A percentile compares a stretch with the other conserved stretches of the same genome.
phyloP scores from a whole-genome alignment of 306 rosid genomes.

The Ormosia emarginata region DNA sequence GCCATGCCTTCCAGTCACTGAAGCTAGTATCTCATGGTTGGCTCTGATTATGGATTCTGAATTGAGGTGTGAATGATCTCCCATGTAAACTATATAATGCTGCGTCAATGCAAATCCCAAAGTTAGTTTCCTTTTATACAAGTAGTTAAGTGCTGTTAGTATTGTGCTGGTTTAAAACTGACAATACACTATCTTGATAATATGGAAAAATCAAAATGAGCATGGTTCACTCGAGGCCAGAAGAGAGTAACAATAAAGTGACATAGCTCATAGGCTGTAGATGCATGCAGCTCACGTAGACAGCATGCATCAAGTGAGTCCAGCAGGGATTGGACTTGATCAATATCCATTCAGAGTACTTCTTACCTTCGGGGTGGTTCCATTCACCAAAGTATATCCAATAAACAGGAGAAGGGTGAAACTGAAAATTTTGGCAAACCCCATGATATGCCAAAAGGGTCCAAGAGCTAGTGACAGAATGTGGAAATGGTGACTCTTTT shows the following conservation, averaged over 20 bases:
- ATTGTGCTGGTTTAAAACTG: neutral
- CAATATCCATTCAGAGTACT: neutral
- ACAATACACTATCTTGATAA: neutral
- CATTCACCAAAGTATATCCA: conserved; percentile 35
- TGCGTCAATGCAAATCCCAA: conserved; percentile 13
- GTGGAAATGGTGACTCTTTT: conserved; percentile 16
- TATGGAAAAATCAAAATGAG: neutral
- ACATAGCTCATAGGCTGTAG: neutral
- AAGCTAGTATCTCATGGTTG: conserved; percentile 62
- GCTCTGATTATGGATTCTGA: conserved; percentile 53
- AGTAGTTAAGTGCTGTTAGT: neutral
- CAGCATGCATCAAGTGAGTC: neutral
- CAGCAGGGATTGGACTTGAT: neutral
- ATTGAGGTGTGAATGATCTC: conserved; percentile 61
- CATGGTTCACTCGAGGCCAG: neutral
- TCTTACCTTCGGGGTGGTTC: conserved; percentile 46
- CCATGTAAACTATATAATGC: conserved; percentile 73
- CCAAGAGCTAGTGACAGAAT: neutral
- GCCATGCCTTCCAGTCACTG: conserved; percentile 55
- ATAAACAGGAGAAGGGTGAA: conserved; percentile 36
- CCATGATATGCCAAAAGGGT: conserved; percentile 27
- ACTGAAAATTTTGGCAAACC: conserved; percentile 16
- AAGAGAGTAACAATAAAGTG: neutral
- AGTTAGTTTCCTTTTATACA: conserved; percentile 17
- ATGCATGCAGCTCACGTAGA: conserved; percentile 31